Conservation (phyloP, 129 eudicot species). For the Lonicera japonica region DNA sequence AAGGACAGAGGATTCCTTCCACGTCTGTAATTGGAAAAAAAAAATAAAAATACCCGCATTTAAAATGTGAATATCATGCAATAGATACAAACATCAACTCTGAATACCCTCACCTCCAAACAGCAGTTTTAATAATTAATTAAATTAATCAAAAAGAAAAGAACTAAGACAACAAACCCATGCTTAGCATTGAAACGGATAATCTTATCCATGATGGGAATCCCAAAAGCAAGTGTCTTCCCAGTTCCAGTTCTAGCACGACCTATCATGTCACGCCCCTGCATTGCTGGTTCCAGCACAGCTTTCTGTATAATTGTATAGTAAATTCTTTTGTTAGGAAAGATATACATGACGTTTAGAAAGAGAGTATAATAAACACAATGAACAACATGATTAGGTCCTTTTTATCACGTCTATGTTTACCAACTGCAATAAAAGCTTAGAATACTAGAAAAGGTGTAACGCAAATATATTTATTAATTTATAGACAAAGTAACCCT, state of each 20-base stretch:
- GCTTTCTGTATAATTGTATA: conserved; percentile 56
- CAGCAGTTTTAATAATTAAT: too few species aligned
- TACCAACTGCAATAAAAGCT: too few species aligned
- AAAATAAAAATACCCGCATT: background rate
- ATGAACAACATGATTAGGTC: too few species aligned
- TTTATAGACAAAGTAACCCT: background rate
- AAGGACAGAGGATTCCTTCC: conserved; percentile 80
- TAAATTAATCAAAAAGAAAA: too few species aligned
- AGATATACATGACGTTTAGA: too few species aligned
- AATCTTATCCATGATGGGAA: conserved; percentile 88
- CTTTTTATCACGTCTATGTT: too few species aligned
- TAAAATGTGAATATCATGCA: too few species aligned
- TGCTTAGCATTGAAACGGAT: conserved; percentile 54
- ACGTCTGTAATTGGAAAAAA: conserved; percentile 26
- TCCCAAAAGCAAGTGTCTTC: conserved; percentile 94
- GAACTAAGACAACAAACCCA: conserved; percentile 41
- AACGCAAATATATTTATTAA: background rate
- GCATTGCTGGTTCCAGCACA: conserved; percentile 91
- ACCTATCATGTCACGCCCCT: conserved; percentile 92
- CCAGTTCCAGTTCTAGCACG: conserved; percentile 98
- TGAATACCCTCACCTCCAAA: too few species aligned
- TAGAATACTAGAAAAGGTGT: too few species aligned
- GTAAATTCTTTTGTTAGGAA: background rate
- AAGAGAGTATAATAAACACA: too few species aligned
- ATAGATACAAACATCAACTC: too few species aligned